These are phyloP conservation scores for Metschnikowia bowlesiae DNA, from an alignment of 805 yeast species.

Conservation along the genomic window DNA sequence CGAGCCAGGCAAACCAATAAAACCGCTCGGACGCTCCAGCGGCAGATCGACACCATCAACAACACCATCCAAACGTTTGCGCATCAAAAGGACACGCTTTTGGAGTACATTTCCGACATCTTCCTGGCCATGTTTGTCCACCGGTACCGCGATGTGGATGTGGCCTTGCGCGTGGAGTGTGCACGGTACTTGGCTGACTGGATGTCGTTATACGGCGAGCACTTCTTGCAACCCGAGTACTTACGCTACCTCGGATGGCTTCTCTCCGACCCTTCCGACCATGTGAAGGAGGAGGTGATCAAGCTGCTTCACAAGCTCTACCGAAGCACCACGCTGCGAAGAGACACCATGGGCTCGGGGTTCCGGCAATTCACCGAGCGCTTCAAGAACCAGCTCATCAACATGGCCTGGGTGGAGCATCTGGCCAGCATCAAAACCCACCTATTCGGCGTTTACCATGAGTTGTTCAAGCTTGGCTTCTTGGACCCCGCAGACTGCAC, in stretches of 20 bases:
- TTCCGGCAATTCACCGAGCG: constrained; percentile 76
- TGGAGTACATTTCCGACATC: constrained; percentile 59
- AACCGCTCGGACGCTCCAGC: constrained; percentile 28
- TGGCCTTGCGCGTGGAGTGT: constrained; percentile 66
- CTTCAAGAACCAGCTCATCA: constrained; percentile 60
- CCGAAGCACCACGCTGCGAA: constrained; percentile 20
- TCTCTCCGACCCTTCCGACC: constrained; percentile 60
- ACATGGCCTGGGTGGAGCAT: constrained; percentile 44
- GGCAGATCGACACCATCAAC: constrained; percentile 45
- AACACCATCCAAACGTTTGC: constrained; percentile 33
- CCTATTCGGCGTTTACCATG: constrained; percentile 49
- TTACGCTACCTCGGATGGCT: constrained; percentile 82
- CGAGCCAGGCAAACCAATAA: constrained; percentile 25
- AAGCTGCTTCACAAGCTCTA: constrained; percentile 50
- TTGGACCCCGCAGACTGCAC: constrained; percentile 52
- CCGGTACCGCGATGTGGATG: constrained; percentile 77
- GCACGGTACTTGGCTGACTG: constrained; percentile 59
- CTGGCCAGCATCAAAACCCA: constrained; percentile 52
- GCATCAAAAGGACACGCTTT: constrained; percentile 49
- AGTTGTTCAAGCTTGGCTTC: constrained; percentile 56
- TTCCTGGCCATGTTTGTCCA: constrained; percentile 64
- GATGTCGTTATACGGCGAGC: constrained; percentile 68
- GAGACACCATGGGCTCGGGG: constrained; percentile 45
- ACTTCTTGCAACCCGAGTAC: constrained; percentile 63
- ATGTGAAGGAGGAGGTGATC: constrained; percentile 63